Percentiles rank a stretch among this genome's conserved stretches.
Conservation (phyloP, 2,329 filamentous ascomycete species). For the Chaetomium sp. region DNA sequence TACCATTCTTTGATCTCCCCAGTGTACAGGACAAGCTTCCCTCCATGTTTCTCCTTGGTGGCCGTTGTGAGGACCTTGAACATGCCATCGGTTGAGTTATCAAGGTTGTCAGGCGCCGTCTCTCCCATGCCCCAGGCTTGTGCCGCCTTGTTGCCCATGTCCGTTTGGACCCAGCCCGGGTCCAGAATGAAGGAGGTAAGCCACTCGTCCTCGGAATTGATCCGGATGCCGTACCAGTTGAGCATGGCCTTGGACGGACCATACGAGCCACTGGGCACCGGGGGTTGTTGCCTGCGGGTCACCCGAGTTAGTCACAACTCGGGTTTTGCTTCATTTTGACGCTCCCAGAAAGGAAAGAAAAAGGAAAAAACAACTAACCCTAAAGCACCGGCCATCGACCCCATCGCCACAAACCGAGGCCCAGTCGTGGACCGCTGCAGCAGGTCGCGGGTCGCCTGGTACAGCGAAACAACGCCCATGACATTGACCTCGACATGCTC, state of each 20-base stretch:
- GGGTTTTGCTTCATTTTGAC: background rate
- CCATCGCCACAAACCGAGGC: conserved; percentile 46
- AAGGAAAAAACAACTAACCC: conserved; percentile 29
- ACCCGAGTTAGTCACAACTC: background rate
- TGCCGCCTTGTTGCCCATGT: conserved; percentile 28
- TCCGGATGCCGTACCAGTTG: conserved; percentile 22
- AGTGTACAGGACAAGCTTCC: conserved; percentile 33
- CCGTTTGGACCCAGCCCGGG: conserved; percentile 33
- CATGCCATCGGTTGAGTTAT: conserved; percentile 30
- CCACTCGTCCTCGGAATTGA: conserved; percentile 28
- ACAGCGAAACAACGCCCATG: conserved; percentile 46
- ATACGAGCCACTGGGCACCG: conserved; percentile 44
- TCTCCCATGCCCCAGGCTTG: conserved; percentile 16
- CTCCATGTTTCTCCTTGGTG: conserved; percentile 34
- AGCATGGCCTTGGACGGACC: conserved; percentile 46
- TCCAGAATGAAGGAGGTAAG: conserved; percentile 21
- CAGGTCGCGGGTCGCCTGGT: conserved; percentile 48
- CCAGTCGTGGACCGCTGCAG: conserved; percentile 38
- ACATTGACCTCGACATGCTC: conserved; percentile 49
- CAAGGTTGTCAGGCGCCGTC: conserved; percentile 19
- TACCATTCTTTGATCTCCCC: conserved; percentile 27
- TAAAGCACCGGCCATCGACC: conserved; percentile 37
- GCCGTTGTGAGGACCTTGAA: conserved; percentile 26
- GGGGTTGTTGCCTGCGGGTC: conserved; percentile 24
- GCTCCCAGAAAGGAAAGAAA: too few relatives aligned